Evolutionary conservation across 768 basidiomycete genomes (phyloP).

Genomic region (Pleurotus tuber-regium): DNA sequence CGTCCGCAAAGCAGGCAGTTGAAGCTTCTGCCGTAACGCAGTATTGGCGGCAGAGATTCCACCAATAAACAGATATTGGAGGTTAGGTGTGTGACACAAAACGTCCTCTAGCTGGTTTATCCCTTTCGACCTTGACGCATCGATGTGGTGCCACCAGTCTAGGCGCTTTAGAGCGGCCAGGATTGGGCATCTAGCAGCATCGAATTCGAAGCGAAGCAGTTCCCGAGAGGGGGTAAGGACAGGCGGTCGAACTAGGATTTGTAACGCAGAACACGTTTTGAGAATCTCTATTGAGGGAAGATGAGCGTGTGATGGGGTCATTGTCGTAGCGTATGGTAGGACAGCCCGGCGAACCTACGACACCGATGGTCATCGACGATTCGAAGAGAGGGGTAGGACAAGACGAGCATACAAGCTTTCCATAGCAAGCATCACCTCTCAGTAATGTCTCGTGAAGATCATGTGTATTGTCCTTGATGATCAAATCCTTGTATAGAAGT

Average conservation of each 20-base stretch:
- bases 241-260: constrained; percentile 53
- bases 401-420: constrained; percentile 26
- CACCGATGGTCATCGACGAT: constrained; percentile 10
- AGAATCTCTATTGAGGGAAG: constrained; percentile 45
- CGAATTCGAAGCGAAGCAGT: constrained; percentile 48
- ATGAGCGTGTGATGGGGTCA: constrained; percentile 24
- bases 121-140: constrained; percentile 60
- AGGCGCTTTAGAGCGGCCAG: constrained; percentile 51
- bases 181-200: constrained; percentile 42
- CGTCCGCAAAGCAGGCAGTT: constrained; percentile 46
- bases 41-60: constrained; percentile 35
- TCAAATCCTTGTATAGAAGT: constrained; percentile 9
- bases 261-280: constrained; percentile 43
- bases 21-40: constrained; percentile 26
- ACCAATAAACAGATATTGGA: constrained; percentile 57
- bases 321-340: constrained; percentile 56
- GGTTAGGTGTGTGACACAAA: constrained; percentile 48
- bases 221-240: constrained; percentile 20
- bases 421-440: constrained; percentile 23
- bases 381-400: constrained; percentile 1
- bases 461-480: constrained; percentile 22
- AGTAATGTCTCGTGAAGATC: constrained; percentile 32
- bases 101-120: constrained; percentile 60
- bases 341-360: constrained; percentile 52
- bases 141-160: constrained; percentile 65